Evolutionary conservation across 2,329 filamentous ascomycete genomes (phyloP).

Genomic region (Fusarium annulatum): DNA sequence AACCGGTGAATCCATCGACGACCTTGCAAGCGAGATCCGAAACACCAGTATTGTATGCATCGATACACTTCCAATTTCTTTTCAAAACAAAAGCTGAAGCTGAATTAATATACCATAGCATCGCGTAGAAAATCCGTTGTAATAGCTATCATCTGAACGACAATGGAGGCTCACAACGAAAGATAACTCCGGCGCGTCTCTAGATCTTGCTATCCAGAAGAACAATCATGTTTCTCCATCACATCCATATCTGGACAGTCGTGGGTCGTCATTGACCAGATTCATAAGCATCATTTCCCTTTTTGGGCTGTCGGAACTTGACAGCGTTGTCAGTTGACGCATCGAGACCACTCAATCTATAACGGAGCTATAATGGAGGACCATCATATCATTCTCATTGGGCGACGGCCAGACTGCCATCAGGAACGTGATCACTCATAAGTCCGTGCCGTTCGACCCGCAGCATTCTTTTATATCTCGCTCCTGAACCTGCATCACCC

Average conservation of each 20-base stretch:
- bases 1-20: not conserved
- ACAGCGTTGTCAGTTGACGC: not conserved
- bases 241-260: rapidly evolving
- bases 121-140: no score
- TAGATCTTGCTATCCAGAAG: rapidly evolving
- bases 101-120: no score
- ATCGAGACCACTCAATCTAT: not conserved
- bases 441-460: not conserved
- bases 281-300: not conserved
- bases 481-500: not conserved
- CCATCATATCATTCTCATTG: not conserved
- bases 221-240: rapidly evolving
- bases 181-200: rapidly evolving
- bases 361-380: not conserved
- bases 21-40: not conserved
- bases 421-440: not conserved
- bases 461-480: not conserved
- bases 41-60: rapidly evolving
- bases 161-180: rapidly evolving
- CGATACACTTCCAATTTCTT: no score
- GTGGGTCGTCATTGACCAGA: no score
- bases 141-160: rapidly evolving
- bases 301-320: constrained; percentile 1
- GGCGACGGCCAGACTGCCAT: rapidly evolving
- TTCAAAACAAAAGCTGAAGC: no score